A percentile compares a stretch with the other conserved stretches of the same genome.
Conservation (phyloP, 768 basidiomycete genomes). For the Pilatotrama ljubarskyi region DNA sequence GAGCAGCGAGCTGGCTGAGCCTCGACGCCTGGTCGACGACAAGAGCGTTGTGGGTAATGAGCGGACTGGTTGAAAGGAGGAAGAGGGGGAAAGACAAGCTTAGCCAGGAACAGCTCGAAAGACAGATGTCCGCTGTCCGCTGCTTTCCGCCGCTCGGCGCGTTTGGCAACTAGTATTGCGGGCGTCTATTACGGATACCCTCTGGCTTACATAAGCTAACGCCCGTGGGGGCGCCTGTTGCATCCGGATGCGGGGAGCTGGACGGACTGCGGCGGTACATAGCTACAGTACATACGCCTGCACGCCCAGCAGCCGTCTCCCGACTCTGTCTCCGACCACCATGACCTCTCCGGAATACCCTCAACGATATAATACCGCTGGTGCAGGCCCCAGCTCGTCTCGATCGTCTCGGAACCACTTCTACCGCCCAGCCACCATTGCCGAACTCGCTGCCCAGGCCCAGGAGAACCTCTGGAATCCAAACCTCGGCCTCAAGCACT, state of each 20-base stretch:
- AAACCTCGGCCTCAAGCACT: constrained; percentile 60
- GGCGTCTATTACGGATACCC: neutral
- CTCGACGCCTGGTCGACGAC: constrained; percentile 11
- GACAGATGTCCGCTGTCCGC: neutral
- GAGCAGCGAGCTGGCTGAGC: neutral
- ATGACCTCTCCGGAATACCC: constrained; percentile 25
- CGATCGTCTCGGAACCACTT: neutral
- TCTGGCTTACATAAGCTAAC: neutral
- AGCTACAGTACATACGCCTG: neutral
- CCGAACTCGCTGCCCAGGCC: constrained; percentile 65
- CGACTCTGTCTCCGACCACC: constrained; percentile 15
- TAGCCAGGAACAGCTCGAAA: constrained; percentile 3
- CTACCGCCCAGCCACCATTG: constrained; percentile 57
- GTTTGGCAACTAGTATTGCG: neutral
- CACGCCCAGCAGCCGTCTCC: neutral
- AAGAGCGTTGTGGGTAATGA: neutral
- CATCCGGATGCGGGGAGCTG: neutral
- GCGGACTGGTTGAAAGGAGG: constrained; percentile 12
- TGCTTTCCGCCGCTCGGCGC: neutral
- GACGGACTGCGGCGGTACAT: constrained; percentile 17
- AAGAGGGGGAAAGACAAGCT: neutral
- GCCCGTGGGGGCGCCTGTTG: neutral
- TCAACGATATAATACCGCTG: neutral
- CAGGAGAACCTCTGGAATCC: constrained; percentile 58
- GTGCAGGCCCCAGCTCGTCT: constrained; percentile 6